Percentiles rank a stretch among this genome's conserved stretches.
Conservation (phyloP, 1,284 basidiomycete species). For the Moesziomyces aphidis region DNA sequence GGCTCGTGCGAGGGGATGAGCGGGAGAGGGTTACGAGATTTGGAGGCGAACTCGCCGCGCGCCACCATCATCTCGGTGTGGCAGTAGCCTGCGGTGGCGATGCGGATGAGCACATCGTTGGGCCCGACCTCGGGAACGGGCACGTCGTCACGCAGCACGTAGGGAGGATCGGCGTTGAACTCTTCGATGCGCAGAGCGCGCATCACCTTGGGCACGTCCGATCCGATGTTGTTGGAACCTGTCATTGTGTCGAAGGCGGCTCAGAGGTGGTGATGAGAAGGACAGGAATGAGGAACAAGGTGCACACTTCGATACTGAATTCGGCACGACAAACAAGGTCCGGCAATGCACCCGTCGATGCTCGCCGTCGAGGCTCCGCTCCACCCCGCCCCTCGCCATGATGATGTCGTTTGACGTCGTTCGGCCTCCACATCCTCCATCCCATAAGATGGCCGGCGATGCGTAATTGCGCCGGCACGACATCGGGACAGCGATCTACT, state of each 20-base stretch:
- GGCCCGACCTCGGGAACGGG: slow-evolving; percentile 17
- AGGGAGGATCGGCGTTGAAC: slow-evolving; percentile 34
- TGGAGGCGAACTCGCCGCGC: slow-evolving; percentile 38
- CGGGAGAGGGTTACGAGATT: slow-evolving; percentile 35
- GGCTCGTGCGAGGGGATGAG: slow-evolving; percentile 53
- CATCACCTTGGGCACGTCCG: slow-evolving; percentile 23
- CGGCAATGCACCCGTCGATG: slow-evolving; percentile 1
- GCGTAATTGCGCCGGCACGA: slow-evolving; percentile 1
- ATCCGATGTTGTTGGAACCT: slow-evolving; percentile 1
- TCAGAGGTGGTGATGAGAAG: not conserved
- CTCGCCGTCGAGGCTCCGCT: too few species aligned
- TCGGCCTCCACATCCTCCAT: slow-evolving; percentile 11
- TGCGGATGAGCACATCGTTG: slow-evolving; percentile 34
- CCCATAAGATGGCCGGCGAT: not conserved
- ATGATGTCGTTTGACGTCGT: slow-evolving; percentile 4
- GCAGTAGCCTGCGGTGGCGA: slow-evolving; percentile 52
- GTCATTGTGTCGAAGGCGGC: slow-evolving; percentile 1
- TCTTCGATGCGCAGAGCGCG: slow-evolving; percentile 27
- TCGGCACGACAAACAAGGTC: not conserved
- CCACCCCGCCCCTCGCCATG: too few species aligned
- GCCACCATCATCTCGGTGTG: slow-evolving; percentile 54
- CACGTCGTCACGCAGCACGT: slow-evolving; percentile 34
- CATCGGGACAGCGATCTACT: slow-evolving; percentile 1
- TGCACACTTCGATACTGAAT: too few species aligned
- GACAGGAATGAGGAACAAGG: not conserved